Evolutionary conservation across 2,329 filamentous ascomycete species (phyloP).

Genomic region (Phoma sp.): DNA sequence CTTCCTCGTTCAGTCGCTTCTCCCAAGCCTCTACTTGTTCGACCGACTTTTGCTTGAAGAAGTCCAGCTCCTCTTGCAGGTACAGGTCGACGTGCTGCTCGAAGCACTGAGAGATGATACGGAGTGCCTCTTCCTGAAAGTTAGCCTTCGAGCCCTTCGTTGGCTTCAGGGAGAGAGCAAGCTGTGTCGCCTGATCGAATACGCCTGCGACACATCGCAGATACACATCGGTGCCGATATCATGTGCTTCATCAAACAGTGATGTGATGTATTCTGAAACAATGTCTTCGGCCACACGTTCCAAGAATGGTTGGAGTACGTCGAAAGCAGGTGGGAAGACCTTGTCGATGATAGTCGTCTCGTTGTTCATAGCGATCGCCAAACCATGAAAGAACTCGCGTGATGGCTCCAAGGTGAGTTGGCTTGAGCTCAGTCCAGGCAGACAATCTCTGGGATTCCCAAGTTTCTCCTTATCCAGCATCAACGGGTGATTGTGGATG

Average conservation of each 20-base stretch:
- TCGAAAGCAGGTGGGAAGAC: constrained; percentile 76
- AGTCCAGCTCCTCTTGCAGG: constrained; percentile 86
- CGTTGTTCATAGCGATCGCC: constrained; percentile 78
- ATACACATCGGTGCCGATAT: constrained; percentile 75
- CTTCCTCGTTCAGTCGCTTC: constrained; percentile 87
- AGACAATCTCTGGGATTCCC: constrained; percentile 83
- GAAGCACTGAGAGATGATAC: constrained; percentile 74
- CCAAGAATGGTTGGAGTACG: constrained; percentile 79
- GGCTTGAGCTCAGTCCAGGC: constrained; percentile 67
- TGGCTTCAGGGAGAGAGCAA: constrained; percentile 73
- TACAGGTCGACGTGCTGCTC: constrained; percentile 95
- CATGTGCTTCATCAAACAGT: constrained; percentile 86
- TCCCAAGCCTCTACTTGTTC: constrained; percentile 85
- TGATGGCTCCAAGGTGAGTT: constrained; percentile 78
- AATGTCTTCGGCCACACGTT: constrained; percentile 80
- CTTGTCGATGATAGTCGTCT: constrained; percentile 77
- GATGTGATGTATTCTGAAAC: constrained; percentile 85
- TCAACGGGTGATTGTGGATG: constrained; percentile 84
- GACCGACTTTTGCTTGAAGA: constrained; percentile 79
- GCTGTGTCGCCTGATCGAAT: constrained; percentile 83
- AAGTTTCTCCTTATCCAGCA: constrained; percentile 73
- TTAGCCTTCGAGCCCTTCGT: constrained; percentile 67
- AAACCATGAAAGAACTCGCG: constrained; percentile 80
- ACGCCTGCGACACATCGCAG: constrained; percentile 85
- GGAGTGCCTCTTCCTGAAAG: constrained; percentile 68